Conservation (phyloP, 225 moss, liverwort and hornwort genomes). For the Marchantia paleacea region DNA sequence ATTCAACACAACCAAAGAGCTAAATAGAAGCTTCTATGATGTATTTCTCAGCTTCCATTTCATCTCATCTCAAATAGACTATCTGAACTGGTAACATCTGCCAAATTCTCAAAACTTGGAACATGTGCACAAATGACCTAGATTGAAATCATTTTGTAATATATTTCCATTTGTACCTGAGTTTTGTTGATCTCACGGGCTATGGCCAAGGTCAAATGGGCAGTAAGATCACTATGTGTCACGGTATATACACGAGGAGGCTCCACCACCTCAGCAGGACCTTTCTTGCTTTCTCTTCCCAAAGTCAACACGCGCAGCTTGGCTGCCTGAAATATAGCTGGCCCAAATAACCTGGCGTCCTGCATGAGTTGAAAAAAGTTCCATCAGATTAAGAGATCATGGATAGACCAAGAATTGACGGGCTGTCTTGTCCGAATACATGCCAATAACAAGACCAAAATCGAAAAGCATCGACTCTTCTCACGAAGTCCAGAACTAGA, state of each 20-base stretch:
- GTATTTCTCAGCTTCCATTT: too few species aligned
- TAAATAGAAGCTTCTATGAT: too few species aligned
- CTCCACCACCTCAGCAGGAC: slow-evolving; percentile 40
- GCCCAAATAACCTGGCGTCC: slow-evolving; percentile 83
- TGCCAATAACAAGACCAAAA: too few species aligned
- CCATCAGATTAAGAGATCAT: background rate
- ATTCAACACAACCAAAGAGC: too few species aligned
- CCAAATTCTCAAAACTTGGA: too few species aligned
- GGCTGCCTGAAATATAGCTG: slow-evolving; percentile 88
- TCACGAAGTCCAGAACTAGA: too few species aligned
- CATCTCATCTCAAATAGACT: too few species aligned
- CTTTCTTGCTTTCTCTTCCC: slow-evolving; percentile 44
- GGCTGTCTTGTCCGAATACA: too few species aligned
- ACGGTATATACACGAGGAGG: slow-evolving; percentile 85
- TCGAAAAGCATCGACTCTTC: too few species aligned
- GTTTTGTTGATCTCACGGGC: slow-evolving; percentile 90
- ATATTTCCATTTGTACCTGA: slow-evolving; percentile 47
- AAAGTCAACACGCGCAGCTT: slow-evolving; percentile 81
- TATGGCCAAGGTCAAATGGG: slow-evolving; percentile 82
- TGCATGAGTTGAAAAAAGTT: slow-evolving; percentile 18
- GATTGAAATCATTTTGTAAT: too few species aligned
- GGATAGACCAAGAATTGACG: background rate
- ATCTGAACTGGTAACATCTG: too few species aligned
- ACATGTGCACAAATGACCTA: too few species aligned
- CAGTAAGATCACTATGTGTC: slow-evolving; percentile 88